Conservation (phyloP, 2,329 filamentous ascomycete genomes). For the Ophiocordyceps sinensis region DNA sequence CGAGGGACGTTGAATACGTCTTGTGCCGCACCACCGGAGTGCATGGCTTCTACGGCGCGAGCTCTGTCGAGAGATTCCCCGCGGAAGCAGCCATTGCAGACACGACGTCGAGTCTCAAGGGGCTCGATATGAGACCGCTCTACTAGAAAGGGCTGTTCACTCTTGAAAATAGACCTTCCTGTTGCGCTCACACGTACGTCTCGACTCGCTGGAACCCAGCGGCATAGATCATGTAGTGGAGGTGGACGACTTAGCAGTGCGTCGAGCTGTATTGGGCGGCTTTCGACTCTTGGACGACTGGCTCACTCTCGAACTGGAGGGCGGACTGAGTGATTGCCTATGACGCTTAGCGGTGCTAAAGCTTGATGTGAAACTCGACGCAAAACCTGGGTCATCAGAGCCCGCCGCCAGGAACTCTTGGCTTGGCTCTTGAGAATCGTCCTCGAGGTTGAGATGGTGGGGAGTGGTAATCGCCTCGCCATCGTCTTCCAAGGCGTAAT, state of each 20-base stretch:
- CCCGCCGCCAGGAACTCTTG: background rate
- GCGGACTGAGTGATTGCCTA: constrained; percentile 2
- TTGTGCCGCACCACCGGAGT: constrained; percentile 44
- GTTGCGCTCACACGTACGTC: too few relatives aligned
- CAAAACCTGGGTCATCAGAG: constrained; percentile 4
- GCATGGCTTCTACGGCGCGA: constrained; percentile 61
- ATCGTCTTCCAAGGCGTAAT: background rate
- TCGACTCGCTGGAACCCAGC: too few relatives aligned
- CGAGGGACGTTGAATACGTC: constrained; percentile 49
- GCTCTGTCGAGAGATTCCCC: constrained; percentile 53
- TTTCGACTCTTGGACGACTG: too few relatives aligned
- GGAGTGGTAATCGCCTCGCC: background rate
- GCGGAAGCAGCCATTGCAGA: constrained; percentile 50
- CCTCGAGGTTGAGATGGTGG: background rate
- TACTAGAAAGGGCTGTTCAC: too few relatives aligned
- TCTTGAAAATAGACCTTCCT: too few relatives aligned
- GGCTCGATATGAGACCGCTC: background rate
- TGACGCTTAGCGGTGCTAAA: constrained; percentile 2
- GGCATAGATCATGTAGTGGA: too few relatives aligned
- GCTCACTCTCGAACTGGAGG: background rate
- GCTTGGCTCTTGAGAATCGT: background rate
- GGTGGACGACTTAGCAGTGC: too few relatives aligned
- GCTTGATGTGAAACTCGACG: constrained; percentile 4
- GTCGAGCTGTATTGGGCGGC: too few relatives aligned
- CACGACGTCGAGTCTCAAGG: constrained; percentile 16